A percentile compares a stretch with the other conserved stretches of the same genome.
Evolutionary conservation across 805 yeast species (phyloP).

Genomic region (Suhomyces vadensis): DNA sequence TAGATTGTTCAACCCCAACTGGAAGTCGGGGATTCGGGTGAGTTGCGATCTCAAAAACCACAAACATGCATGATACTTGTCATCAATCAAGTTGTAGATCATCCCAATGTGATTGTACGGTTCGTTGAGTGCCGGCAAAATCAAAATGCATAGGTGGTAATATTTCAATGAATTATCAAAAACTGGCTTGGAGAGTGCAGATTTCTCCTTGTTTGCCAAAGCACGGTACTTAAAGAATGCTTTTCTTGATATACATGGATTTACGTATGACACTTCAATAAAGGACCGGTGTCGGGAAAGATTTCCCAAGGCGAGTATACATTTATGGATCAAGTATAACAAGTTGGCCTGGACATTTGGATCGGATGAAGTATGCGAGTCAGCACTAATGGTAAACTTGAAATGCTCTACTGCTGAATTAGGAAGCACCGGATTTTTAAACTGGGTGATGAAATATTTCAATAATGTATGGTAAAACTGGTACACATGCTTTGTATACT

Average conservation of each 20-base stretch:
- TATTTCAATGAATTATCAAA: slow-evolving; percentile 29
- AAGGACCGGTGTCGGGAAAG: slow-evolving; percentile 56
- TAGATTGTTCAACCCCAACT: slow-evolving; percentile 50
- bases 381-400: slow-evolving; percentile 22
- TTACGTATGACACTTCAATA: slow-evolving; percentile 47
- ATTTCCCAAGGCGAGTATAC: slow-evolving; percentile 56
- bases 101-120: slow-evolving; percentile 62
- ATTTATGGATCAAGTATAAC: slow-evolving; percentile 48
- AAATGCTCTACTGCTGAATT: slow-evolving; percentile 30
- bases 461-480: slow-evolving; percentile 50
- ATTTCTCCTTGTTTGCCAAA: slow-evolving; percentile 30
- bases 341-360: slow-evolving; percentile 29
- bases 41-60: slow-evolving; percentile 58
- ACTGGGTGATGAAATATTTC: slow-evolving; percentile 39
- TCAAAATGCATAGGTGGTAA: slow-evolving; percentile 53
- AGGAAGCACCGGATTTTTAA: slow-evolving; percentile 36
- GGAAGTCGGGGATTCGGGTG: slow-evolving; percentile 50
- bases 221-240: slow-evolving; percentile 34
- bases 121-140: slow-evolving; percentile 70
- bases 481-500: slow-evolving; percentile 47
- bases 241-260: slow-evolving; percentile 28
- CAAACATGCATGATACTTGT: slow-evolving; percentile 48
- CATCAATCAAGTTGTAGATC: slow-evolving; percentile 41
- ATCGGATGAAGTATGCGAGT: slow-evolving; percentile 13
- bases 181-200: slow-evolving; percentile 36